These are phyloP conservation scores for Rhizopus arrhizus DNA, from an alignment of 371 early-diverging fungal species.

Conservation along the genomic window DNA sequence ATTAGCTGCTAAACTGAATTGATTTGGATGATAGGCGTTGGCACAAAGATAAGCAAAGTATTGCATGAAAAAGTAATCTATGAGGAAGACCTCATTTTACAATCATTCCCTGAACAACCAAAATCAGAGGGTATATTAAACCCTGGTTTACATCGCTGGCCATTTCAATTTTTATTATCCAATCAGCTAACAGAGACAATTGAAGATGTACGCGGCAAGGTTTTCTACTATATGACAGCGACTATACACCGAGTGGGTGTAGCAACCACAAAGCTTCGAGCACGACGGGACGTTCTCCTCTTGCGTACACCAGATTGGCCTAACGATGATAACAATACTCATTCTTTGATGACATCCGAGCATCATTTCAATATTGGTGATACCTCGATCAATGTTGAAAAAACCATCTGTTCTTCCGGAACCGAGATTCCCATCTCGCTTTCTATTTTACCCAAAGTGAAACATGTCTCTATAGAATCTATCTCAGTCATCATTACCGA, in stretches of 20 bases:
- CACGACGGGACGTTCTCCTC: slow-evolving; percentile 28
- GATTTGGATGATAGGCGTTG: slow-evolving; percentile 28
- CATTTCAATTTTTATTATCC: slow-evolving; percentile 37
- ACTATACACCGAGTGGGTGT: slow-evolving; percentile 34
- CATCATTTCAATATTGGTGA: slow-evolving; percentile 29
- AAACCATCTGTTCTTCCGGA: slow-evolving; percentile 32
- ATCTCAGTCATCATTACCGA: slow-evolving; percentile 35
- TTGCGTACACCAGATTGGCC: slow-evolving; percentile 33
- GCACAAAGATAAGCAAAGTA: slow-evolving; percentile 38
- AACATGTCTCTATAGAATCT: slow-evolving; percentile 31
- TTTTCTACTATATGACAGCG: slow-evolving; percentile 36
- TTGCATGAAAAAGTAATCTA: slow-evolving; percentile 49
- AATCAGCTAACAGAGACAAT: slow-evolving; percentile 39
- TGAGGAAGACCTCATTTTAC: slow-evolving; percentile 44
- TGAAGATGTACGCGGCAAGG: slow-evolving; percentile 40
- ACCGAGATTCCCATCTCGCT: slow-evolving; percentile 33
- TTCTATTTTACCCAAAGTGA: slow-evolving; percentile 28
- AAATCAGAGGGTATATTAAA: slow-evolving; percentile 20
- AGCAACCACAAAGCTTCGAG: slow-evolving; percentile 20
- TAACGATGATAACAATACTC: slow-evolving; percentile 25
- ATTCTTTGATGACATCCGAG: slow-evolving; percentile 27
- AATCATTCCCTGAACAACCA: slow-evolving; percentile 18
- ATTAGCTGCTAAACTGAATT: background rate
- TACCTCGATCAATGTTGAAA: slow-evolving; percentile 32
- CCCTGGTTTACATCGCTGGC: slow-evolving; percentile 38